Conservation (phyloP, 2,329 filamentous ascomycete species). For the Graphium sp. region DNA sequence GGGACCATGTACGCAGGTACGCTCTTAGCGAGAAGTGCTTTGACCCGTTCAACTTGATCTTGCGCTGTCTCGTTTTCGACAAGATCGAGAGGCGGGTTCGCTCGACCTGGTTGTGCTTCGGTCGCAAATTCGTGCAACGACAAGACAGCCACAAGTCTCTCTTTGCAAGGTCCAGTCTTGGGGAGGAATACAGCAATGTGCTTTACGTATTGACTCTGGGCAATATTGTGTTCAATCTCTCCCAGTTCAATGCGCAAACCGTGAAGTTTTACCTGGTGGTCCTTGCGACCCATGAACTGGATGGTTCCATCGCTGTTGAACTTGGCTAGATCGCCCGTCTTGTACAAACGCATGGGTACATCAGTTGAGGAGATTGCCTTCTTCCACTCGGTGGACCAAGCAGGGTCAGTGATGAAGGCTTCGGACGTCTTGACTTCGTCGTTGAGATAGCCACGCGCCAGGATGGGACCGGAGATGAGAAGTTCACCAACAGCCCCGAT, state of each 20-base stretch:
- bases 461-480: slow-evolving; percentile 6
- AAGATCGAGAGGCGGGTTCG: slow-evolving; percentile 8
- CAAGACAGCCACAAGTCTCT: neutral
- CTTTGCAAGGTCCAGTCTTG: slow-evolving; percentile 11
- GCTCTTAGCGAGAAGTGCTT: slow-evolving; percentile 15
- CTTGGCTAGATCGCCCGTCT: slow-evolving; percentile 27
- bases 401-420: slow-evolving; percentile 36
- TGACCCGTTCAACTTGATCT: slow-evolving; percentile 7
- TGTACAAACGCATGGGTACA: slow-evolving; percentile 21
- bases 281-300: slow-evolving; percentile 32
- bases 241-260: slow-evolving; percentile 36
- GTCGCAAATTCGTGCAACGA: slow-evolving; percentile 7
- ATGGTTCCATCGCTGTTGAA: slow-evolving; percentile 21
- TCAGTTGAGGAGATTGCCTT: slow-evolving; percentile 1
- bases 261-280: slow-evolving; percentile 35
- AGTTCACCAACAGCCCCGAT: slow-evolving; percentile 7
- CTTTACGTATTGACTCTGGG: slow-evolving; percentile 38
- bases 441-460: slow-evolving; percentile 6
- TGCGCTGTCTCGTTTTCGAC: slow-evolving; percentile 9
- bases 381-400: slow-evolving; percentile 25
- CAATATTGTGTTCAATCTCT: slow-evolving; percentile 23
- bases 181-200: slow-evolving; percentile 18
- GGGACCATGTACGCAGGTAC: slow-evolving; percentile 19
- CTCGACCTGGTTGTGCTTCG: slow-evolving; percentile 5
- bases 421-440: slow-evolving; percentile 12